Conservation (phyloP, 1,139 yeast species). For the Sugiyamaella paludigena region DNA sequence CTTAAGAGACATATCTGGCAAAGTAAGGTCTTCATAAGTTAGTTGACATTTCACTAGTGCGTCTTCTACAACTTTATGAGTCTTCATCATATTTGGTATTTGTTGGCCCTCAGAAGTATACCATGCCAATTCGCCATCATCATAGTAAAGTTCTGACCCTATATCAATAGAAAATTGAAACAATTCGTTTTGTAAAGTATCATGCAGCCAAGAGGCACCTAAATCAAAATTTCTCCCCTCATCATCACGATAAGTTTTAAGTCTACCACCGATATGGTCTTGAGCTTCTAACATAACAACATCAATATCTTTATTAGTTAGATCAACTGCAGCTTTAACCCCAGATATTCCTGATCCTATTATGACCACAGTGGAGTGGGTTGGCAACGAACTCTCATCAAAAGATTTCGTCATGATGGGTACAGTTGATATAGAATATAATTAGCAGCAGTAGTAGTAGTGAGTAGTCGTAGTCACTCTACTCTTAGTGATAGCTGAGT, state of each 20-base stretch:
- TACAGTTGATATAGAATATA: background rate
- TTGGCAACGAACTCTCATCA: slow-evolving; percentile 1
- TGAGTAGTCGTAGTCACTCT: too few relatives aligned
- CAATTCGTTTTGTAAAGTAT: slow-evolving; percentile 62
- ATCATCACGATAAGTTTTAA: slow-evolving; percentile 32
- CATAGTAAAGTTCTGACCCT: slow-evolving; percentile 43
- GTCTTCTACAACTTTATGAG: slow-evolving; percentile 53
- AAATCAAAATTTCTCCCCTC: slow-evolving; percentile 31
- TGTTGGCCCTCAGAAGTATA: slow-evolving; percentile 36
- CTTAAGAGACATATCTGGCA: slow-evolving; percentile 50
- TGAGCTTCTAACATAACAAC: slow-evolving; percentile 57
- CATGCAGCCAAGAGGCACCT: slow-evolving; percentile 93
- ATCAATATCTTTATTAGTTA: slow-evolving; percentile 45
- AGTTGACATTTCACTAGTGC: slow-evolving; percentile 57
- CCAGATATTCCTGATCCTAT: slow-evolving; percentile 88
- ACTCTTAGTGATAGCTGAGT: too few relatives aligned
- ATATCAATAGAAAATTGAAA: slow-evolving; percentile 41
- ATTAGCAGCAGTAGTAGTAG: too few relatives aligned
- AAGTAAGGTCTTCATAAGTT: slow-evolving; percentile 49
- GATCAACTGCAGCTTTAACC: slow-evolving; percentile 66
- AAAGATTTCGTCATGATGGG: slow-evolving; percentile 5
- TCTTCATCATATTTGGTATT: slow-evolving; percentile 35
- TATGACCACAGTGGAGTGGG: slow-evolving; percentile 41
- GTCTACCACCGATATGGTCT: slow-evolving; percentile 54
- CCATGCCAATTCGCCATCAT: slow-evolving; percentile 43